Percentiles rank a stretch among this genome's conserved stretches.
These are phyloP conservation scores for Stramenopiles sp. DNA, from an alignment of 352 stramenopile genomes.

Conservation along the genomic window DNA sequence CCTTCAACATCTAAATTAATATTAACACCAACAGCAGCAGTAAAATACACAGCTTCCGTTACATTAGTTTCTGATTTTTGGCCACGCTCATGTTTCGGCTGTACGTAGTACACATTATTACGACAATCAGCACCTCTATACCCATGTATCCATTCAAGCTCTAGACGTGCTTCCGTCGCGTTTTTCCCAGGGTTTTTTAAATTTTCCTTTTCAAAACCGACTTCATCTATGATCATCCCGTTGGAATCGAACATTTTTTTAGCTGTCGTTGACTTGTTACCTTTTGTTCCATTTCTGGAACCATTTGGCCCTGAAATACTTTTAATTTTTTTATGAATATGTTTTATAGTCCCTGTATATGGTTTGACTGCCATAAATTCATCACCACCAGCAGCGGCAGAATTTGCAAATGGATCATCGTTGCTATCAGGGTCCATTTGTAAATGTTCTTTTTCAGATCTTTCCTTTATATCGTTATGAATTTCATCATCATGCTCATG, in stretches of 20 bases:
- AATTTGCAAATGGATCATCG: too few relatives aligned
- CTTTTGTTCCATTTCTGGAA: background rate
- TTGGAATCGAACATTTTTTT: background rate
- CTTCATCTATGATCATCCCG: background rate
- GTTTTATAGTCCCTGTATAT: background rate
- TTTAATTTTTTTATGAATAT: background rate
- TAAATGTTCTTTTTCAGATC: too few relatives aligned
- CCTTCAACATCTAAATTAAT: background rate
- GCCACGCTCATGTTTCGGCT: constrained; percentile 1
- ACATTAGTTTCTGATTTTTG: constrained; percentile 13
- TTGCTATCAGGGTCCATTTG: too few relatives aligned
- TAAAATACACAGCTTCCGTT: background rate
- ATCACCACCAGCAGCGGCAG: too few relatives aligned
- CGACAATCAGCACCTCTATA: constrained; percentile 44
- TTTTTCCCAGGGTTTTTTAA: background rate
- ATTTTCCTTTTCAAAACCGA: background rate
- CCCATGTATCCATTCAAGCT: constrained; percentile 71
- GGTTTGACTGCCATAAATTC: too few relatives aligned
- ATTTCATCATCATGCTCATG: too few relatives aligned
- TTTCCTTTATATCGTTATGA: too few relatives aligned
- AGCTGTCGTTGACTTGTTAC: background rate
- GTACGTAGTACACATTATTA: constrained; percentile 51
- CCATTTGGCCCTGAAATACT: background rate
- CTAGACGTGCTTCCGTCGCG: constrained; percentile 27
- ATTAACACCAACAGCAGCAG: background rate